Percentiles rank a stretch among this genome's conserved stretches.
Evolutionary conservation across 2,329 filamentous ascomycete species (phyloP).

Genomic region (Colletotrichum sp.): DNA sequence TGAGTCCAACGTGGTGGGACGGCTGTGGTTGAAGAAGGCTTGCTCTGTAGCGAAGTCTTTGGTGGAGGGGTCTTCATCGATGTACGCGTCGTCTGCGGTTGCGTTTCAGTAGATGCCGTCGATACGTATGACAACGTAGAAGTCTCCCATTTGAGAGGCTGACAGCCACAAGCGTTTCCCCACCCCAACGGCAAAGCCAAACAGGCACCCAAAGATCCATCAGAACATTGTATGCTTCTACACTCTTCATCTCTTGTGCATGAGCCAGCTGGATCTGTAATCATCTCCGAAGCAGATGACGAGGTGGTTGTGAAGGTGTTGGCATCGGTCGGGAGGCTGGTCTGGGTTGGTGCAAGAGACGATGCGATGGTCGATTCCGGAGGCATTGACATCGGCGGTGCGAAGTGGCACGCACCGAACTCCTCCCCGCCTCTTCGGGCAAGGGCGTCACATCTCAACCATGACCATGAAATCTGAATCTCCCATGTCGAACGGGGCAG

Average conservation of each 20-base stretch:
- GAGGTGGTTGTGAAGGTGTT: background rate
- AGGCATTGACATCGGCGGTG: background rate
- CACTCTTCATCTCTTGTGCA: background rate
- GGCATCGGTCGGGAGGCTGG: background rate
- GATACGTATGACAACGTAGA: background rate
- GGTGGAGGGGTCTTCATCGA: background rate
- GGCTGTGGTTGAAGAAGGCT: background rate
- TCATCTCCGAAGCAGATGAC: background rate
- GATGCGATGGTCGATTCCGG: background rate
- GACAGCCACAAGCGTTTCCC: background rate
- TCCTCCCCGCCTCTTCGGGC: background rate
- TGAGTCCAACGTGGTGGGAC: background rate
- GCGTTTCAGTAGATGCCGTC: background rate
- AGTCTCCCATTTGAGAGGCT: background rate
- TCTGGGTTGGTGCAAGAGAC: background rate
- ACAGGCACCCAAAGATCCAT: background rate
- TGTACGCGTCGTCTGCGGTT: background rate
- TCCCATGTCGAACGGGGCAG: background rate
- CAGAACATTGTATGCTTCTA: background rate
- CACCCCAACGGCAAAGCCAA: background rate
- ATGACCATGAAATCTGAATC: background rate
- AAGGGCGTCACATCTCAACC: rapidly evolving
- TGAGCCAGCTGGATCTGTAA: background rate
- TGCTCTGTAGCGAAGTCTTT: background rate
- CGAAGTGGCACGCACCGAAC: background rate